Evolutionary conservation across 306 rosid species (phyloP).

Genomic region (Rosa rugosa): DNA sequence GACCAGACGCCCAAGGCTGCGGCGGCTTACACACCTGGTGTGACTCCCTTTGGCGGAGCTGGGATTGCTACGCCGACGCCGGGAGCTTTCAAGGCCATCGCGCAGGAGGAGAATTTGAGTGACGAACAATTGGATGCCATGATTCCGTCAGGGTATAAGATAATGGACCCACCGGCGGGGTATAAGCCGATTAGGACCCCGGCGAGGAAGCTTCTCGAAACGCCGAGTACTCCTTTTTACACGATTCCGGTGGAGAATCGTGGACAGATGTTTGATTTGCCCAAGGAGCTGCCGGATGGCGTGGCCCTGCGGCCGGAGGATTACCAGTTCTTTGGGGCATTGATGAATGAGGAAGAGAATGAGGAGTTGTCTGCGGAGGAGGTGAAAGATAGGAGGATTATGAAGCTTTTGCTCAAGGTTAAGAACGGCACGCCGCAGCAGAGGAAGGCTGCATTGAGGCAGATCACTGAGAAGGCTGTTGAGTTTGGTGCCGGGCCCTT

Average conservation of each 20-base stretch:
- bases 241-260: constrained; percentile 72
- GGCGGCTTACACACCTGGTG: constrained; percentile 56
- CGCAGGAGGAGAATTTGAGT: constrained; percentile 64
- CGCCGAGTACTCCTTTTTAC: constrained; percentile 69
- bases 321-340: constrained; percentile 65
- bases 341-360: constrained; percentile 64
- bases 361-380: constrained; percentile 67
- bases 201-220: constrained; percentile 68
- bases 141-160: constrained; percentile 75
- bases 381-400: constrained; percentile 68
- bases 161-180: constrained; percentile 64
- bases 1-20: constrained; percentile 76
- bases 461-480: constrained; percentile 71
- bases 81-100: constrained; percentile 51
- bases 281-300: constrained; percentile 62
- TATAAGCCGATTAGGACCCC: constrained; percentile 73
- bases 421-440: constrained; percentile 75
- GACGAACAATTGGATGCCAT: constrained; percentile 72
- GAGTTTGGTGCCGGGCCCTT: constrained; percentile 75
- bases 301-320: constrained; percentile 73
- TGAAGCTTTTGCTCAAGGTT: constrained; percentile 73
- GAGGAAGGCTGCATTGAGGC: constrained; percentile 66
- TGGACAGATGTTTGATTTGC: constrained; percentile 72
- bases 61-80: constrained; percentile 68
- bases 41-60: constrained; percentile 67